Base-by-base conservation (phyloP, 208 protist species). In the Leishmania tropica region DNA sequence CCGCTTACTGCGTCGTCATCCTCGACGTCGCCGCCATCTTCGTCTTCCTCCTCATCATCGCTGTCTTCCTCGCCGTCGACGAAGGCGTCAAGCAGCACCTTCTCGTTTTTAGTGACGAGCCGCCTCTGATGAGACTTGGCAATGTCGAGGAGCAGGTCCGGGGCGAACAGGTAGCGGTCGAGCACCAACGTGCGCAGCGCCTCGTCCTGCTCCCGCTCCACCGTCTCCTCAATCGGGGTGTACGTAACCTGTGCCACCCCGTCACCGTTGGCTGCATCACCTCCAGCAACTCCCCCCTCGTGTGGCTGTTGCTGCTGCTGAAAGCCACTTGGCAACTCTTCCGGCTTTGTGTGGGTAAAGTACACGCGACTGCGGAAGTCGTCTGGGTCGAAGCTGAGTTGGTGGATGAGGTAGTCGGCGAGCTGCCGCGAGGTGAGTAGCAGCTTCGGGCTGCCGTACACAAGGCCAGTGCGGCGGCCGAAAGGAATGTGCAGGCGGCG, bases 81-180 rank as follows among this genome's bases (percentile, higher is more conserved):
- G 82, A 97, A 97, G 35, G 90, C 85, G 48, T 94, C 85, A 56
- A 97, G 82, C 35, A 96, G 64, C 1, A 97, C 83, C 48, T 88
- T 89, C 53, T 95, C 92, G 56, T 83, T 78, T n/a, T 76, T 78
- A 19, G 94, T 96, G 10, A 97, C 87, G 15, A 94, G 87, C 15
- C 92, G 85, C 40, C 88, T 71, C 87, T 97, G 94, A 56, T 94
- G 86, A 83, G 90, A 86, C 80, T 92, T 94, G 42, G 81, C 83
- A 45, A 97, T 96, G 83, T 97, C 93, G 1, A 92, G 85, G 37
- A 97, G 85, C 76, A 97, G 80, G 73, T 97, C 94, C 0, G 94
- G 94, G 1, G 92, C 90, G 48, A 96, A 86, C 10, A 97, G 85
- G 77, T 96, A 97, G 70, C 94, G 92, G 77, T 97, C 94, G 6